A percentile compares a stretch with the other conserved stretches of the same genome.
Evolutionary conservation across 1,139 yeast species (phyloP).

Genomic region (Hansenula sp.): DNA sequence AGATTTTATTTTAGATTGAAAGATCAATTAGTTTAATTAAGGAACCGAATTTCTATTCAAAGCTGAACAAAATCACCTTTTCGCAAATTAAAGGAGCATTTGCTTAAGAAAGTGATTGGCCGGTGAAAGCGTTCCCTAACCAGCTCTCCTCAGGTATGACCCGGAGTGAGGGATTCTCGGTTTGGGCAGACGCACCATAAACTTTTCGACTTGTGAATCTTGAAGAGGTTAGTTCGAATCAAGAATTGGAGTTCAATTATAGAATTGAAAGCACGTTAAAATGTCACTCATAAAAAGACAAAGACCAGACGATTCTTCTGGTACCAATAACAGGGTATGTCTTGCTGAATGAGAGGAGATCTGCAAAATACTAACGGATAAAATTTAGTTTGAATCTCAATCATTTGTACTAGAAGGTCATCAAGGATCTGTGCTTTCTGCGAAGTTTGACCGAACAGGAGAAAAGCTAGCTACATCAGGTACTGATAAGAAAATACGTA

Average conservation of each 20-base stretch:
- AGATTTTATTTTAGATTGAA: not conserved
- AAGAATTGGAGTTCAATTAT: not conserved
- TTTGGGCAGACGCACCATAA: conserved; percentile 1
- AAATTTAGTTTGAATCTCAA: conserved; percentile 12
- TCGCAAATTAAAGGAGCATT: not conserved
- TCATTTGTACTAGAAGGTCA: conserved; percentile 39
- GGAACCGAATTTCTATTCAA: not conserved
- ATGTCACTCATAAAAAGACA: conserved; percentile 23
- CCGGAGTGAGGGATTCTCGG: not conserved
- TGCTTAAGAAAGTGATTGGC: not conserved
- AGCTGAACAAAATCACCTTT: not conserved
- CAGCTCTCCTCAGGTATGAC: not conserved
- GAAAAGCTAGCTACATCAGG: conserved; percentile 49
- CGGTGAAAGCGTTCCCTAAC: not conserved
- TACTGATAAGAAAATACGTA: conserved; percentile 37
- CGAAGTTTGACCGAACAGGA: conserved; percentile 42
- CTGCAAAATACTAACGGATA: not conserved
- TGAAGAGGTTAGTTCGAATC: not conserved
- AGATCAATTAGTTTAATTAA: not conserved
- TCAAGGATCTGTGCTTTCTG: conserved; percentile 42
- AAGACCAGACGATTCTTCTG: conserved; percentile 4
- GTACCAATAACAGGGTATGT: not conserved
- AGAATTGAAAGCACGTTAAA: not conserved
- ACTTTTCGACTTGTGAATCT: not conserved
- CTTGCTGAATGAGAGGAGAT: not conserved